These are phyloP conservation scores for Vitis hybrid DNA, from an alignment of 177 flowering plant genomes.

Conservation along the genomic window DNA sequence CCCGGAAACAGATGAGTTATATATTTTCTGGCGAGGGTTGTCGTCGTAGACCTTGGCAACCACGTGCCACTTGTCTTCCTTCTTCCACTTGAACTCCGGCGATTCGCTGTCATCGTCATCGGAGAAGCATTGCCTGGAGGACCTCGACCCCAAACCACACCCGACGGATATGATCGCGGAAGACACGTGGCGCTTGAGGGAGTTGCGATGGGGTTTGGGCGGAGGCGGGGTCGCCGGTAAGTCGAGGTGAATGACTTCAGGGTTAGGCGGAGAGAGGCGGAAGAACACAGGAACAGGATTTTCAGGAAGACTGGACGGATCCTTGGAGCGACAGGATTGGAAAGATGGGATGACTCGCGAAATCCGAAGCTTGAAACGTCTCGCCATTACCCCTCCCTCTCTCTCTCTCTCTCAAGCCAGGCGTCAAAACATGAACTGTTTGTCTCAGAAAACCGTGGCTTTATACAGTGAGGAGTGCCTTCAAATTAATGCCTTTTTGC, in stretches of 20 bases:
- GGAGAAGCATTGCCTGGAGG: slow-evolving; percentile 9
- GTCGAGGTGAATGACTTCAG: slow-evolving; percentile 16
- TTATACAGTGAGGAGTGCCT: slow-evolving; percentile 3
- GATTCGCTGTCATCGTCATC: slow-evolving; percentile 9
- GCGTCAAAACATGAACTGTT: not conserved
- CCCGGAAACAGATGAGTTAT: slow-evolving; percentile 33
- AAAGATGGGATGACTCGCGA: slow-evolving; percentile 49
- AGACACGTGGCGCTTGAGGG: slow-evolving; percentile 38
- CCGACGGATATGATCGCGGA: slow-evolving; percentile 37
- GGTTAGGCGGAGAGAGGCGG: slow-evolving; percentile 26
- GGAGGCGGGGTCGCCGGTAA: slow-evolving; percentile 12
- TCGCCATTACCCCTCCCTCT: slow-evolving; percentile 35
- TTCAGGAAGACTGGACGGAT: slow-evolving; percentile 41
- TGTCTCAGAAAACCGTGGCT: not conserved
- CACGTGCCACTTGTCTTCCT: slow-evolving; percentile 60
- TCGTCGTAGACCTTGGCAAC: slow-evolving; percentile 33
- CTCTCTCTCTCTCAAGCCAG: not conserved
- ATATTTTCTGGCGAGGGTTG: slow-evolving; percentile 39
- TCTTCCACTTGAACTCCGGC: slow-evolving; percentile 42
- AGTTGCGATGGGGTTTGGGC: slow-evolving; percentile 15
- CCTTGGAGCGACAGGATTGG: slow-evolving; percentile 67
- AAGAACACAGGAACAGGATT: slow-evolving; percentile 45
- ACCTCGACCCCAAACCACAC: slow-evolving; percentile 32
- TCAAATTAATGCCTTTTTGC: not conserved
- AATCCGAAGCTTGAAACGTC: slow-evolving; percentile 55